These are phyloP conservation scores for Aspergillus sparsus DNA, from an alignment of 495 filamentous ascomycete genomes.

Conservation along the genomic window DNA sequence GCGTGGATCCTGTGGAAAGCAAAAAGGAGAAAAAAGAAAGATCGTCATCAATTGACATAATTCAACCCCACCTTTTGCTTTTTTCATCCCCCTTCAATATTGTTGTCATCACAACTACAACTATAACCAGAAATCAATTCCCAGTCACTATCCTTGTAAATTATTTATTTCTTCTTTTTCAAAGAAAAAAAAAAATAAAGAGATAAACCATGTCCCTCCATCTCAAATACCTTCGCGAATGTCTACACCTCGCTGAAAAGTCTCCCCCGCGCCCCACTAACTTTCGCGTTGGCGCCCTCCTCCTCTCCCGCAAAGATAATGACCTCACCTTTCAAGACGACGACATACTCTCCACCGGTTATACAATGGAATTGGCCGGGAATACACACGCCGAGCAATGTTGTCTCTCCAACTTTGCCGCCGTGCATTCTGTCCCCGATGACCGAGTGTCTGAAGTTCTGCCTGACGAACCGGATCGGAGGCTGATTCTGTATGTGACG, in stretches of 20 bases:
- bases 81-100: background rate
- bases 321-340: conserved; percentile 45
- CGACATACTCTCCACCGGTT: conserved; percentile 75
- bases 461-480: conserved; percentile 40
- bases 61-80: background rate
- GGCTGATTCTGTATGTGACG: conserved; percentile 79
- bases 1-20: too few species aligned
- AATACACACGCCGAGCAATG: conserved; percentile 97
- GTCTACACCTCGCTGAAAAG: conserved; percentile 70
- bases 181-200: background rate
- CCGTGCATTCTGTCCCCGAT: conserved; percentile 51
- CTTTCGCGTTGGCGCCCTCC: conserved; percentile 86
- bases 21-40: background rate
- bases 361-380: conserved; percentile 84
- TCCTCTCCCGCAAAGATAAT: conserved; percentile 57
- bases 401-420: conserved; percentile 76
- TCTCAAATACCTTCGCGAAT: conserved; percentile 65
- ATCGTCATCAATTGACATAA: background rate
- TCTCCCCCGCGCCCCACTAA: conserved; percentile 87
- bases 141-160: too few species aligned
- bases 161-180: too few species aligned
- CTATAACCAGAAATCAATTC: too few species aligned
- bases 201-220: conserved; percentile 44
- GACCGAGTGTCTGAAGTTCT: conserved; percentile 58
- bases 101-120: background rate